Evolutionary conservation across 306 rosid genomes (phyloP), one percentile per base, ranked within the genome.

Genomic region (Trifolium repens): DNA sequence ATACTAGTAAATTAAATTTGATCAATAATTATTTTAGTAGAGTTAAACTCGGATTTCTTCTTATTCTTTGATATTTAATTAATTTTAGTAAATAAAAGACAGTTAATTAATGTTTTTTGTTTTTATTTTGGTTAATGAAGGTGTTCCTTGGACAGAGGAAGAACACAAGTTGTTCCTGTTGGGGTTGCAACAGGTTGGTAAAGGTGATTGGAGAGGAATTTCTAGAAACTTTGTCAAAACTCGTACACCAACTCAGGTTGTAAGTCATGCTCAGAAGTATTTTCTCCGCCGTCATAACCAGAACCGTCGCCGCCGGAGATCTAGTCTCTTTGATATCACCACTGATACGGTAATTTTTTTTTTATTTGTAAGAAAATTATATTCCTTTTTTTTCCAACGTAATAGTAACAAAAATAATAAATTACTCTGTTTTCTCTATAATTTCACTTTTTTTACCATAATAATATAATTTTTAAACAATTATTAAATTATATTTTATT

Each of bases 161-260:
- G 98, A 93, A 64, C 98, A 93, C 63, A 80, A 76, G 80, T 59
- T 88, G 24, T 93, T 93, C 84, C 72, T 93, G 69, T 22, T 88
- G 85, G 98, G 98, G 17, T 82, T 93, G 66, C 89, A 88, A 43
- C 84, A 84, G 58, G 94, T 93, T 0, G 98, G 98, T 8, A 93
- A 90, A 69, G 98, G 98, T 62, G 98, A 93, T 65, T 93, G 98
- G 98, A 87, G 98, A 77, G 98, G 98, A 55, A 93, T 93, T 79
- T 93, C 98, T 12, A 83, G 96, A 81, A 91, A 91, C 87, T 91
- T 87, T 72, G 97, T 93, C 32, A 93, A 89, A 80, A 93, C 98
- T 54, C 85, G 97, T 0, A 93, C 98, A 8, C 96, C 98, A 13
- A 93, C 97, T 66, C 97, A 93, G 84, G 98, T 91, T 3, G 98